Conservation (phyloP, 2,329 filamentous ascomycete genomes). For the Verruconis gallopava region DNA sequence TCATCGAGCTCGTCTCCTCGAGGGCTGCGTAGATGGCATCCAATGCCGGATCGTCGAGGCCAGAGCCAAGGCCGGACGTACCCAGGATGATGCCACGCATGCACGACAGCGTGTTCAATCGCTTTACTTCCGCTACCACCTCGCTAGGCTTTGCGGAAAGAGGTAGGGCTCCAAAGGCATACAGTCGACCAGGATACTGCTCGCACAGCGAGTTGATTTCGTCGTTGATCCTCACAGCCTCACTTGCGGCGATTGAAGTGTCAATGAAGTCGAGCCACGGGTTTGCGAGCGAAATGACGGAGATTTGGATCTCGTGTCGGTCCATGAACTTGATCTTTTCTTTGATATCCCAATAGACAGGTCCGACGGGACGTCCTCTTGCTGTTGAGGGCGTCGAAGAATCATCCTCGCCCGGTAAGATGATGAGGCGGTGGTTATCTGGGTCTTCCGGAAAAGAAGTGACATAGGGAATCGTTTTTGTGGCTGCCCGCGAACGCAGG, state of each 20-base stretch:
- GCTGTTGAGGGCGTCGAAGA: slow-evolving; percentile 37
- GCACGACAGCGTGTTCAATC: slow-evolving; percentile 48
- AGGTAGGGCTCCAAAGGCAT: slow-evolving; percentile 72
- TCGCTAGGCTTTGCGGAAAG: slow-evolving; percentile 51
- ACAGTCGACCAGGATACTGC: slow-evolving; percentile 53
- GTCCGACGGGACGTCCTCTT: slow-evolving; percentile 69
- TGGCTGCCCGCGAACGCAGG: slow-evolving; percentile 38
- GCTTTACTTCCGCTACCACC: slow-evolving; percentile 51
- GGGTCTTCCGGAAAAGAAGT: slow-evolving; percentile 45
- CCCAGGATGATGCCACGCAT: slow-evolving; percentile 82
- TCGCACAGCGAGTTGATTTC: slow-evolving; percentile 64
- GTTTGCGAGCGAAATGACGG: slow-evolving; percentile 80
- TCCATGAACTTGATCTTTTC: slow-evolving; percentile 84
- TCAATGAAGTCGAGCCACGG: slow-evolving; percentile 84
- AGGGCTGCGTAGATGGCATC: slow-evolving; percentile 61
- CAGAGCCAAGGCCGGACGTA: slow-evolving; percentile 65
- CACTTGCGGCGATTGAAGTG: slow-evolving; percentile 43
- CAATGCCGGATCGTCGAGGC: slow-evolving; percentile 64
- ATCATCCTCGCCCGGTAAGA: slow-evolving; percentile 46
- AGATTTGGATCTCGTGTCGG: slow-evolving; percentile 65
- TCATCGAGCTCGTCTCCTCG: slow-evolving; percentile 47
- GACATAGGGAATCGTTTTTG: slow-evolving; percentile 50
- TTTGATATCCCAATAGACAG: slow-evolving; percentile 67
- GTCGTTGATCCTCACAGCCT: slow-evolving; percentile 59
- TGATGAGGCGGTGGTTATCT: slow-evolving; percentile 51